Conservation (phyloP, 805 yeast species). For the Hanseniaspora thailandica region DNA sequence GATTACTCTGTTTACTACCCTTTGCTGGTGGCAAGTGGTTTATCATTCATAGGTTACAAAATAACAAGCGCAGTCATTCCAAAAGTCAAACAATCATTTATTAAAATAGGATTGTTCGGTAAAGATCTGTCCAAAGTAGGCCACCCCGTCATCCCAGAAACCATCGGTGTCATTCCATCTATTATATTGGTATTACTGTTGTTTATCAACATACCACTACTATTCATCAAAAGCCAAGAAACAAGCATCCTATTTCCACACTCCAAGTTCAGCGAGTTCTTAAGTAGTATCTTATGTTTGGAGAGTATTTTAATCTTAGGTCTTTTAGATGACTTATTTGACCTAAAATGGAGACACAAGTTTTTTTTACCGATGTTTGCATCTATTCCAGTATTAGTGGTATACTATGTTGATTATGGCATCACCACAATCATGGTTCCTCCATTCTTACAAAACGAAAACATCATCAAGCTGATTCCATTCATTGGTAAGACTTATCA, state of each 20-base stretch:
- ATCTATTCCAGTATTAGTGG: slow-evolving; percentile 77
- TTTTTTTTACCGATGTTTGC: slow-evolving; percentile 92
- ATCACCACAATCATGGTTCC: slow-evolving; percentile 83
- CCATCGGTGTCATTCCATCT: slow-evolving; percentile 85
- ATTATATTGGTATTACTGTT: slow-evolving; percentile 67
- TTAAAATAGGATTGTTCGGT: slow-evolving; percentile 73
- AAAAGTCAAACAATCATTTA: slow-evolving; percentile 49
- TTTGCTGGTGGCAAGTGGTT: background rate
- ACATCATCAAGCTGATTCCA: slow-evolving; percentile 24
- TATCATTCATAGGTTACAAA: slow-evolving; percentile 43
- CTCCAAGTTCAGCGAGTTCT: slow-evolving; percentile 68
- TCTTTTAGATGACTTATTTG: slow-evolving; percentile 86
- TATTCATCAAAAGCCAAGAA: slow-evolving; percentile 48
- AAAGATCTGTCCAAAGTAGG: slow-evolving; percentile 68
- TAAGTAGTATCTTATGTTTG: slow-evolving; percentile 72
- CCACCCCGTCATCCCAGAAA: slow-evolving; percentile 72
- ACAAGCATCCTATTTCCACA: slow-evolving; percentile 47
- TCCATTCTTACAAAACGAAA: slow-evolving; percentile 36
- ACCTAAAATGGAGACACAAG: slow-evolving; percentile 94
- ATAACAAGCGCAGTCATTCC: slow-evolving; percentile 57
- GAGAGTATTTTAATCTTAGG: slow-evolving; percentile 80
- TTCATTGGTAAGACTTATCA: slow-evolving; percentile 9
- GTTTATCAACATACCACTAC: slow-evolving; percentile 76
- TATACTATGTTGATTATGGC: slow-evolving; percentile 88
- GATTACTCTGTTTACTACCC: slow-evolving; percentile 13